Evolutionary conservation across 2,329 filamentous ascomycete genomes (phyloP).

Genomic region (Aspergillus versicolor): DNA sequence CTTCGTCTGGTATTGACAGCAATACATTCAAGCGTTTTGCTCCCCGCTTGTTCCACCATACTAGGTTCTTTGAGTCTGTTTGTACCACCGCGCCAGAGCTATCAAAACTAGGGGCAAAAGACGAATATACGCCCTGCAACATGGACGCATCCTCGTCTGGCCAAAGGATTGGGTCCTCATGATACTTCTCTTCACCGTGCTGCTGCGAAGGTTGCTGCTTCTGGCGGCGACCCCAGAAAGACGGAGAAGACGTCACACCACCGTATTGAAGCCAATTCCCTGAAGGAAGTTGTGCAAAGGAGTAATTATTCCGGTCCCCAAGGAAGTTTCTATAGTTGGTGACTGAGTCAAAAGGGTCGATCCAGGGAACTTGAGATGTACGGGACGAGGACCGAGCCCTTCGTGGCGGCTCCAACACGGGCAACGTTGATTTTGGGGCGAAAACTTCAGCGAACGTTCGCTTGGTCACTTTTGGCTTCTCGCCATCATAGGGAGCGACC

Average conservation of each 20-base stretch:
- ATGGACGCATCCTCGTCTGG: constrained; percentile 35
- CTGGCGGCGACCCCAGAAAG: constrained; percentile 39
- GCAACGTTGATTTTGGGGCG: constrained; percentile 37
- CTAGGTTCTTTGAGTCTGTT: constrained; percentile 40
- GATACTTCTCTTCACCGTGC: constrained; percentile 22
- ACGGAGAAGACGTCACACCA: constrained; percentile 36
- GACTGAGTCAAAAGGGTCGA: constrained; percentile 41
- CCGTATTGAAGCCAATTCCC: constrained; percentile 47
- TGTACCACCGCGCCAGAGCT: constrained; percentile 45
- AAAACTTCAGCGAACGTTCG: constrained; percentile 49
- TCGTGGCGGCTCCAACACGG: constrained; percentile 42
- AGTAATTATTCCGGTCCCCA: constrained; percentile 42
- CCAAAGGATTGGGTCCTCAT: constrained; percentile 30
- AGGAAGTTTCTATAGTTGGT: constrained; percentile 34
- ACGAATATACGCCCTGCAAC: constrained; percentile 48
- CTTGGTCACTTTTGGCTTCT: constrained; percentile 28
- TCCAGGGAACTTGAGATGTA: constrained; percentile 36
- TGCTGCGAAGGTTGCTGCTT: constrained; percentile 27
- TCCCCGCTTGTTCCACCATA: constrained; percentile 49
- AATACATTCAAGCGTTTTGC: constrained; percentile 38
- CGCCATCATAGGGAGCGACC: constrained; percentile 54
- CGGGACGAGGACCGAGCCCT: constrained; percentile 34
- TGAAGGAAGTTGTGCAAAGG: constrained; percentile 39
- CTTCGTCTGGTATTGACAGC: constrained; percentile 28
- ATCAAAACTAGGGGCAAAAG: constrained; percentile 50